Evolutionary conservation across 345 rosid genomes (phyloP).

Genomic region (Ailanthus altissimus): DNA sequence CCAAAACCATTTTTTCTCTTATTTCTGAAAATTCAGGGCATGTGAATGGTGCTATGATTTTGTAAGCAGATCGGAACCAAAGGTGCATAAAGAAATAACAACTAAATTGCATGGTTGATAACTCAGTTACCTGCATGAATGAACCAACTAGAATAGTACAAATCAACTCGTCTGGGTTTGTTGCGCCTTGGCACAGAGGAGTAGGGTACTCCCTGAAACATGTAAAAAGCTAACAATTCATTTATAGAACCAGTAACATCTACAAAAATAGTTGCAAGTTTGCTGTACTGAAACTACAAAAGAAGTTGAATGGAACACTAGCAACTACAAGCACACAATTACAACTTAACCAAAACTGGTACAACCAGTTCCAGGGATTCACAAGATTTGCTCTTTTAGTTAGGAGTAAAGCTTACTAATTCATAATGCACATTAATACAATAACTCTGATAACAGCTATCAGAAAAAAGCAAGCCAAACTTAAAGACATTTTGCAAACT

Average conservation of each 20-base stretch:
- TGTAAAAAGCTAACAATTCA: conserved; percentile 15
- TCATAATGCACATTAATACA: neutral
- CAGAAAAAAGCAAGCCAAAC: neutral
- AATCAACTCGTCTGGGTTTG: conserved; percentile 88
- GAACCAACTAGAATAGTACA: conserved; percentile 95
- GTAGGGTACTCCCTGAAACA: conserved; percentile 73
- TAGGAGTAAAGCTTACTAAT: neutral
- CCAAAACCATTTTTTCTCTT: neutral
- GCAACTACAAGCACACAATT: neutral
- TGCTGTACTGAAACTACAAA: neutral
- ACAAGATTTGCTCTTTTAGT: neutral
- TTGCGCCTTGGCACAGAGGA: conserved; percentile 66
- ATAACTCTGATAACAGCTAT: neutral
- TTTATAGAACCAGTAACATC: neutral
- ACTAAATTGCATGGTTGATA: neutral
- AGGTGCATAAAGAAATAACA: conserved; percentile 1
- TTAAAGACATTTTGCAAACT: neutral
- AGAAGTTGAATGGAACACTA: neutral
- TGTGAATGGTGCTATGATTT: neutral
- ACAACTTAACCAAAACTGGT: neutral
- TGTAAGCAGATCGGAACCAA: neutral
- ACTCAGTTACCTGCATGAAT: conserved; percentile 74
- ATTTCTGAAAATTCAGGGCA: neutral
- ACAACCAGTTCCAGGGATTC: neutral
- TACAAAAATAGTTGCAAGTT: neutral